Base-by-base conservation (phyloP, 2,329 filamentous ascomycete genomes). In the Leptographium procerum region DNA sequence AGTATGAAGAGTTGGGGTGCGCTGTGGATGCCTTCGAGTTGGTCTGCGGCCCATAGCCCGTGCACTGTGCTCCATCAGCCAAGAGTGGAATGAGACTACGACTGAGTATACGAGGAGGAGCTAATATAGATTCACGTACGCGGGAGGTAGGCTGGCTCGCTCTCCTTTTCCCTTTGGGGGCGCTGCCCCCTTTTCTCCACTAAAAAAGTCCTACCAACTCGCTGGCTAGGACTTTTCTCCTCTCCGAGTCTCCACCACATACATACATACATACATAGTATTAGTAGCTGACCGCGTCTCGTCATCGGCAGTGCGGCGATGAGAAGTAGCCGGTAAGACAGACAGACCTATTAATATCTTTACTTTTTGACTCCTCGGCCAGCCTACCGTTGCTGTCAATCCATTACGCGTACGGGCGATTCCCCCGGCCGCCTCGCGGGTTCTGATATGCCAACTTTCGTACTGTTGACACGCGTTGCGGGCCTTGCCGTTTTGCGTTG, bases 201-300 rank as follows among this genome's bases (percentile, higher is more conserved):
- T 56, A 57, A 59, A 60, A 36, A 61, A 61, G 60, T 61, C 60
- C 60, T 61, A 61, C 59, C 22, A 52, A 26, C 53, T 8, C 36
- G 53, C 53, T 52, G 5, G 55, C 55, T 60, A 56, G 53, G 56
- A 56, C 59, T 60, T 55, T 56, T 43, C 34, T 22, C 28, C 16
- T 53, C 51, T 19, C 33, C 22, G 31, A 36, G n/a, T n/a, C 29
- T 22, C 50, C 50, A 52, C 50, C 28, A 50, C 40, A 43, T 43
- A n/a, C n/a, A n/a, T n/a, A n/a, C n/a, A n/a, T n/a, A n/a, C n/a
- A n/a, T n/a, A n/a, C n/a, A n/a, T n/a, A n/a, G n/a, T n/a, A n/a
- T n/a, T n/a, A n/a, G n/a, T n/a, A 43, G 40, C 40, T 43, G 40
- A 43, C 40, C 40, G 40, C 40, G 40, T 43, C 45, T 48, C 45